These are phyloP conservation scores for Ophiostoma pallidulum DNA, from an alignment of 2,329 filamentous ascomycete genomes.

Conservation along the genomic window DNA sequence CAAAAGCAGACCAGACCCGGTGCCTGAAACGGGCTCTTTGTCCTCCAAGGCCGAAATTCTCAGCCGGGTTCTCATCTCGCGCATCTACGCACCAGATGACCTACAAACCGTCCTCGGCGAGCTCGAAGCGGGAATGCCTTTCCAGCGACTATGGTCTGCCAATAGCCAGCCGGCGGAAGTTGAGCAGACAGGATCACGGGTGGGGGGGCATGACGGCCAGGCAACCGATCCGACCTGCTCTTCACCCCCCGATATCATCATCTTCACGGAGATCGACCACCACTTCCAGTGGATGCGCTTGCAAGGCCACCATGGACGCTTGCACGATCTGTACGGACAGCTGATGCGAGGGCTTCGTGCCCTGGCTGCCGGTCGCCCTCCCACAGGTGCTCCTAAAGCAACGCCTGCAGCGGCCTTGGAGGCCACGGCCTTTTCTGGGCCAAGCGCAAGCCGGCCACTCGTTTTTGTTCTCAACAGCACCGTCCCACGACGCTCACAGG, in stretches of 20 bases:
- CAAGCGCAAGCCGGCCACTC: not conserved
- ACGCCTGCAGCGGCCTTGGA: not conserved
- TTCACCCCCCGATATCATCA: not conserved
- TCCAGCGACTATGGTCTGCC: constrained; percentile 13
- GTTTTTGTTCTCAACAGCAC: constrained; percentile 15
- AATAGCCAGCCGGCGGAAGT: not conserved
- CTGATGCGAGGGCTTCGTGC: constrained; percentile 14
- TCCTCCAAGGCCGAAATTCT: constrained; percentile 23
- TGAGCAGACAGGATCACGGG: not conserved
- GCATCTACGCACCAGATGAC: constrained; percentile 50
- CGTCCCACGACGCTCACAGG: not conserved
- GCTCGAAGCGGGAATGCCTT: constrained; percentile 9
- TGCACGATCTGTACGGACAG: constrained; percentile 15
- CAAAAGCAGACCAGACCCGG: constrained; percentile 6
- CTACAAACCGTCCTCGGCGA: constrained; percentile 48
- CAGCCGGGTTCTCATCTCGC: constrained; percentile 42
- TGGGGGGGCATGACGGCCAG: not conserved
- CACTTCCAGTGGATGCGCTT: constrained; percentile 17
- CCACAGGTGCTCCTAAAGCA: not conserved
- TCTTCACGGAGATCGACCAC: constrained; percentile 17
- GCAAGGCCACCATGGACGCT: constrained; percentile 11
- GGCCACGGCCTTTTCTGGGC: not conserved
- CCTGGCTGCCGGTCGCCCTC: not conserved
- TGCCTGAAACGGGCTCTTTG: not conserved
- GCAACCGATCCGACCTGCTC: not conserved